Base-by-base conservation (phyloP, 202 grass and related monocot genomes). In the Panicum hallii region DNA sequence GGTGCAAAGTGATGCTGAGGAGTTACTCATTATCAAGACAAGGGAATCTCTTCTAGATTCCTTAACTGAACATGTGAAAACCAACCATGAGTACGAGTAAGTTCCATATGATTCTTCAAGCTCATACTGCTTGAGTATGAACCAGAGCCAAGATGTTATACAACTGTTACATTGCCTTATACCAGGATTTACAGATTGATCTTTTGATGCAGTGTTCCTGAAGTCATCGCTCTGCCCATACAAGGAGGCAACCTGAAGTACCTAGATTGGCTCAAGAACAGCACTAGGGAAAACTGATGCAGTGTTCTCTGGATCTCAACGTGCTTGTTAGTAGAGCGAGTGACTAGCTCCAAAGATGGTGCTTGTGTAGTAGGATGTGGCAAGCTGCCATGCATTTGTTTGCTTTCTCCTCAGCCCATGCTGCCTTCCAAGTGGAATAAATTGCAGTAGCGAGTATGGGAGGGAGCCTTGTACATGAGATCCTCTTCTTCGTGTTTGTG, bases 21-120 rank as follows among this genome's bases (percentile, higher is more conserved):
- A 88, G 43, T 85, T 95, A 55, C 85, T 95, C 54, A 84, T 95
- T 58, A 95, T 92, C 32, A 95, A 95, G 73, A 92, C 93, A 26
- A 90, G 93, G 67, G 88, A 95, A 75, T 90, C 93, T 20, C 93
- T 95, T 84, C 82, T 95, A 68, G 64, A 81, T 86, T 85, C 85
- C 66, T 83, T 95, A 49, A 92, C 88, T 53, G 87, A 86, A 54
- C 90, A 95, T 82, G 90, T 92, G 63, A 92, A 95, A 78, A 36
- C 90, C 79, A 95, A 92, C 75, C 93, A 92, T 88, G 93, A 92
- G 78, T 95, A 94, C 63, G 93, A 82, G 67, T 94, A 90, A 77
- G 93, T 67, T 80, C 48, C 60, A 72, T 60, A 50, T 41, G 47
- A 48, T 48, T 16, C 26, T 50, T 4, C 55, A 57, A 9, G 55